Evolutionary conservation across 495 filamentous ascomycete genomes (phyloP), one percentile per base, ranked within the genome.

Genomic region (Cercophora newfieldiana): DNA sequence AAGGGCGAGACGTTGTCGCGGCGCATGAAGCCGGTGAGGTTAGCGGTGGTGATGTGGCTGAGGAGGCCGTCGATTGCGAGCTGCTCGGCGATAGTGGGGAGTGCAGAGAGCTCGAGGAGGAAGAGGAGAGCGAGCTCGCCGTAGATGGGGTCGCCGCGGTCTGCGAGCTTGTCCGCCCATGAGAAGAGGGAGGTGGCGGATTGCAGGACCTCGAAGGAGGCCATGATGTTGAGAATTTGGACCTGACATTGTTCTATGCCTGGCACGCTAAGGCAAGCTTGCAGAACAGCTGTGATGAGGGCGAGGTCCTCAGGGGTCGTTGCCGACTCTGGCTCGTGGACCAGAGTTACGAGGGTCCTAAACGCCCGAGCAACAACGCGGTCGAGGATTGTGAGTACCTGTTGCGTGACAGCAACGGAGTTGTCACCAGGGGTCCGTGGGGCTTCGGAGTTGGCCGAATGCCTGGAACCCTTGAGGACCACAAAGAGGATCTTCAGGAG

Each of bases 131-230:
- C 90, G 19, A 97, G 80, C 70, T 97, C 93, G 67, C 92, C 96
- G 78, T 97, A 97, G 51, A 99, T 81, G n/a, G 95, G 96, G 68
- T 99, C 94, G 29, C 89, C 87, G 59, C 88, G 85, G 44, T 87
- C 81, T 4, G 84, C 79, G 50, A 95, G 83, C 66, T 88, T 87
- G 75, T 98, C 92, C 18, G 95, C 87, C 96, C 96, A 99, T 6
- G 92, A 96, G 76, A 96, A 97, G 57, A 99, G 83, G 14, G 91
- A 91, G 18, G 89, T 89, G 0, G 93, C 93, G 58, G 91, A 89
- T 66, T 94, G 89, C n/a, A 88, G 83, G 2, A 89, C 88, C 62
- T 95, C 86, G 72, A 90, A 83, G 47, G 85, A 75, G 25, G 83
- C 78, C 71, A 91, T 81, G 69, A 88, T 86, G 53, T 85, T 85